Evolutionary conservation across 306 rosid species (phyloP), one percentile per base, ranked within the genome.

Genomic region (Castanea mollissima): DNA sequence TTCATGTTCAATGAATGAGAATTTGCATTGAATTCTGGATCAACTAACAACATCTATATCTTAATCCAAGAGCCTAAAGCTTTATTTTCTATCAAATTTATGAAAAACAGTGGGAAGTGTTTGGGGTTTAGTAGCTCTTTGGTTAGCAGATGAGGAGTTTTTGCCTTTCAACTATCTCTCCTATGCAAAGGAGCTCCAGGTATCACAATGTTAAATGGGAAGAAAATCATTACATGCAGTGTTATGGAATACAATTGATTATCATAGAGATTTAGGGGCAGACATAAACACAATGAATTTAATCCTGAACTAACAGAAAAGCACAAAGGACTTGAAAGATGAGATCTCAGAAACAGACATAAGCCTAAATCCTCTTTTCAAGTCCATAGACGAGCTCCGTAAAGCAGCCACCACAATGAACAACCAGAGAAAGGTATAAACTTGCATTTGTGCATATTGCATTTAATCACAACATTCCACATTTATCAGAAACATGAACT

Each of bases 61-160:
- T 59, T 25, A 52, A 54, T 75, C 80, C 25, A 67, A 69, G 21
- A 12, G 60, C 76, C 58, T 5, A 29, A 44, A 56, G 51, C 65
- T 35, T 23, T 79, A 35, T 71, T 29, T 57, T 23, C 52, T 57
- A 29, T 60, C 34, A 29, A 19, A 12, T 41, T 21, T 57, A 31
- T 77, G 76, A 69, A 83, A 76, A 73, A 78, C 87, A 92, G 95
- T 85, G 58, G 91, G 92, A 82, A 87, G 90, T 82, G 86, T 89
- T 69, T 90, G 93, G 94, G 94, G 97, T 83, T 80, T 89, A 76
- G 85, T 89, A 70, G 90, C 92, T 80, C 91, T 92, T 60, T 84
- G 92, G 93, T 84, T 90, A 78, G 92, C 92, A 74, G 92, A 90
- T 59, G 86, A 87, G 71, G 87, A 88, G 81, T 71, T 91, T 76